Evolutionary conservation across 495 filamentous ascomycete species (phyloP), one percentile per base, ranked within the genome.

Genomic region (Penicillium lividum): DNA sequence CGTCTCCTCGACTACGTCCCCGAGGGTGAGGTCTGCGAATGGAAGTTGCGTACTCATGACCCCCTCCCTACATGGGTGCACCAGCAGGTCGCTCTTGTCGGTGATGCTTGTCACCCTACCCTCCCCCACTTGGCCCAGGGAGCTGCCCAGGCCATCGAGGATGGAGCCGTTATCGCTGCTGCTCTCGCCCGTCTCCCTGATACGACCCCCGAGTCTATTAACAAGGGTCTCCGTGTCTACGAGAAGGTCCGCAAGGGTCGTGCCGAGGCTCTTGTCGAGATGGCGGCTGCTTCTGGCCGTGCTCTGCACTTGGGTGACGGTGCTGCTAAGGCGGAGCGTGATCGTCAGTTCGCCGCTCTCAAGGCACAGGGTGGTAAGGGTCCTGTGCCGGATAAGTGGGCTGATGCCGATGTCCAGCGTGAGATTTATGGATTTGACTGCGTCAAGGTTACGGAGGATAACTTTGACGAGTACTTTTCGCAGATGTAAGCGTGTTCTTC

Each of bases 141-240:
- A n/a, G 89, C 89, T 29, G 90, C 89, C n/a, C 89, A 91, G 78
- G 89, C 88, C 29, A 89, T 93, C 53, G 90, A 94, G 74, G 89
- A 93, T 66, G 87, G 83, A 15, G 88, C 84, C 25, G 89, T 90
- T 25, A 69, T 93, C 8, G 86, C 82, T n/a, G 83, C 85, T 34
- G 82, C 83, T 33, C 81, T 93, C 8, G 72, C 79, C 46, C 67
- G 73, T 45, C 72, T 88, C 5, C 83, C 85, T 3, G 76, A 79
- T 52, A 70, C 76, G 5, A 74, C 73, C 5, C 75, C 84, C 1
- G 79, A 80, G 36, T 76, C 80, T 6, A 78, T 94, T 50, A 80
- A 85, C 64, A 84, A 84, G 63, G 82, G 84, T 8, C 78, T 94
- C 47, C 77, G 80, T 53, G 80, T 89, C 18, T 94, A 91, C 68